phyloP scores from a whole-genome alignment of 768 basidiomycete genomes.

The Chiua virens region DNA sequence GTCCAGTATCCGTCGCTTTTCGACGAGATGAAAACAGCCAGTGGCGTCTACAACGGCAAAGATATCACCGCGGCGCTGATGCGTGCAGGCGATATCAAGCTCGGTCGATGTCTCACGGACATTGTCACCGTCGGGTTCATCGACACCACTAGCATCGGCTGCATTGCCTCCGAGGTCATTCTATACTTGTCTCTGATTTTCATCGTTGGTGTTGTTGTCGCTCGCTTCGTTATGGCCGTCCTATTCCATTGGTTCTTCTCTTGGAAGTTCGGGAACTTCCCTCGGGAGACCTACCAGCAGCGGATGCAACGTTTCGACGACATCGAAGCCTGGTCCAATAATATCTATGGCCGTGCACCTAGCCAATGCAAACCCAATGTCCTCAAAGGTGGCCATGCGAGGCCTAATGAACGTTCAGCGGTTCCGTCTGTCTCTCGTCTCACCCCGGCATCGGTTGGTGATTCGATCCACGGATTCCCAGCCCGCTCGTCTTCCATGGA shows the following conservation, averaged over 20 bases:
- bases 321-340: constrained; percentile 95
- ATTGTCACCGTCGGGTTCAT: constrained; percentile 88
- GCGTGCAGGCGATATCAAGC: constrained; percentile 62
- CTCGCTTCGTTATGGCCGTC: constrained; percentile 95
- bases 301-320: constrained; percentile 85
- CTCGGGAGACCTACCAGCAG: constrained; percentile 88
- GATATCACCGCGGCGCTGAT: constrained; percentile 85
- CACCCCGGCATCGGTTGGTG: constrained; percentile 75
- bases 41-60: constrained; percentile 74
- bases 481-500: constrained; percentile 56
- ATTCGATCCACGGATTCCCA: constrained; percentile 33
- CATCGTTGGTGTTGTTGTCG: constrained; percentile 94
- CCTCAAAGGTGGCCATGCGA: constrained; percentile 59
- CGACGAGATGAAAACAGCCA: constrained; percentile 66
- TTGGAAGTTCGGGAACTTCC: constrained; percentile 93
- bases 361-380: constrained; percentile 89
- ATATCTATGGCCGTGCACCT: constrained; percentile 94
- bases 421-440: constrained; percentile 72
- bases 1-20: constrained; percentile 85
- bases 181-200: constrained; percentile 94
- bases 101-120: constrained; percentile 86
- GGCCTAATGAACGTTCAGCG: constrained; percentile 54
- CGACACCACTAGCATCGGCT: constrained; percentile 92
- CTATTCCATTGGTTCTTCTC: constrained; percentile 98
- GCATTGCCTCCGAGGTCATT: constrained; percentile 92